These are phyloP conservation scores for Strobilomyces confusus DNA, from an alignment of 768 basidiomycete species.

Conservation along the genomic window DNA sequence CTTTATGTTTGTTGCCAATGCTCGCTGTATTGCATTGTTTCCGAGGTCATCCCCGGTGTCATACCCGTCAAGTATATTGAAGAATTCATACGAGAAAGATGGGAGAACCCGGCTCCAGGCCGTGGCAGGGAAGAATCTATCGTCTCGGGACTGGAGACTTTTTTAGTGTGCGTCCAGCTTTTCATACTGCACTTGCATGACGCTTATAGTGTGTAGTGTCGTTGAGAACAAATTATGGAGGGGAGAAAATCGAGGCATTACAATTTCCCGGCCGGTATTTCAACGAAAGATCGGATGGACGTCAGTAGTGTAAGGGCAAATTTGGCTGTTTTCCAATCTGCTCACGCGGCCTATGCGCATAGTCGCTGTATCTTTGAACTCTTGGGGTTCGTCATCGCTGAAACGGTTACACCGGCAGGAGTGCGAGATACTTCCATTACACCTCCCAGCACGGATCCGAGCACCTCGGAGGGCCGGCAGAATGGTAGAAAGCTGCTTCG, in stretches of 20 bases:
- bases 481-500: slow-evolving; percentile 63
- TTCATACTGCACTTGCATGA: neutral
- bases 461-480: slow-evolving; percentile 42
- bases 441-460: slow-evolving; percentile 52
- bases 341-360: slow-evolving; percentile 8
- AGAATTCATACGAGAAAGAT: slow-evolving; percentile 60
- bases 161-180: slow-evolving; percentile 52
- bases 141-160: slow-evolving; percentile 59
- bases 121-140: slow-evolving; percentile 53
- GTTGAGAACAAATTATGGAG: slow-evolving; percentile 76
- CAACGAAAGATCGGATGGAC: slow-evolving; percentile 67
- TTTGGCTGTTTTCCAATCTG: neutral
- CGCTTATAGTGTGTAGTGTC: slow-evolving; percentile 41
- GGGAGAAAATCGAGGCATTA: slow-evolving; percentile 57
- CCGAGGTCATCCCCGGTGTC: slow-evolving; percentile 68
- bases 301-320: slow-evolving; percentile 46
- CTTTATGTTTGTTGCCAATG: slow-evolving; percentile 86
- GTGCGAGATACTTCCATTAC: slow-evolving; percentile 44
- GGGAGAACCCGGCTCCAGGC: slow-evolving; percentile 51
- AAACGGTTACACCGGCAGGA: slow-evolving; percentile 15
- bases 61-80: slow-evolving; percentile 60
- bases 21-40: slow-evolving; percentile 67
- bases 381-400: slow-evolving; percentile 35
- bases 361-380: slow-evolving; percentile 41
- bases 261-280: slow-evolving; percentile 52